Evolutionary conservation across 495 filamentous ascomycete species (phyloP), one percentile per base, ranked within the genome.

Genomic region (Penicillium daleae): DNA sequence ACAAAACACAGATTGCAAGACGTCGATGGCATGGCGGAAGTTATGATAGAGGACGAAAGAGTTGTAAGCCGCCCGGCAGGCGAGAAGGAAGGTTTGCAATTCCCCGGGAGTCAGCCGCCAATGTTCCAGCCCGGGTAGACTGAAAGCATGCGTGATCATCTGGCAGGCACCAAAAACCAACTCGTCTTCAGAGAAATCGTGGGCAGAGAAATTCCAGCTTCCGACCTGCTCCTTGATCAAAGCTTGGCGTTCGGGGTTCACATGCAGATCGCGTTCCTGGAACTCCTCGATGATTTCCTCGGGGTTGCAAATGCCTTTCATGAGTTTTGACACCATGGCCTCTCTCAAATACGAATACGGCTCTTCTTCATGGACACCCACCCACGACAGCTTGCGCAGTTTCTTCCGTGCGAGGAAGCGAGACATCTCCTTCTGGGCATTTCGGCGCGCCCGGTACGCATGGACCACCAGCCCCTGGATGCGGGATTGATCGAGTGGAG

Each of bases 11-110:
- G 95, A 96, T 76, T 99, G 95, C 67, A 97, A 82, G 40, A 99
- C 95, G 79, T 99, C 95, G 55, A 95, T 87, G 7, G 96, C 95
- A 74, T 99, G 95, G 52, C 95, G 92, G 75, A 97, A 99, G 73
- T 99, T 99, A 78, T 99, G 95, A 70, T 98, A 99, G n/a, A 94
- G 90, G 39, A 99, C 92, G 73, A 97, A 96, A 53, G 85, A 87
- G 70, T 97, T 97, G 77, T 99, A 98, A 17, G 96, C 90, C 50
- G 87, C 86, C 54, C 92, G 88, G 70, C 92, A 90, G 64, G 93
- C 92, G 48, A 93, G 79, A 48, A 96, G 79, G 74, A 97, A 97
- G 44, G 83, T 84, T 63, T 86, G 88, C 21, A 97, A 78, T 73
- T 92, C 87, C 92, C 90, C 90, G 69, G 86, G 83, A 50, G 90